Conservation (phyloP, 1,284 basidiomycete genomes). For the Microbotryum intermedium region DNA sequence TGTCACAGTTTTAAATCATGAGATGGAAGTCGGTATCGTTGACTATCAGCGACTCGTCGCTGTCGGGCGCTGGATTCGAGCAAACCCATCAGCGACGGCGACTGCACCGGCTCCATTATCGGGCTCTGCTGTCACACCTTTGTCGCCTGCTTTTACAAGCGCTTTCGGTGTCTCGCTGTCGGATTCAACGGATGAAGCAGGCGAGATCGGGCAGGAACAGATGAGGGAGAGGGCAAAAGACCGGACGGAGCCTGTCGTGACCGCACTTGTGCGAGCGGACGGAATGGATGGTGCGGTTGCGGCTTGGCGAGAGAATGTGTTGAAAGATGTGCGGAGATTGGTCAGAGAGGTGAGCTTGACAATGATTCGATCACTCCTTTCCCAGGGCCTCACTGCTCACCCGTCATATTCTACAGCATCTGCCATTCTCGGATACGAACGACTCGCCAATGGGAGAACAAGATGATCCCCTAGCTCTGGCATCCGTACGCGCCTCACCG, state of each 20-base stretch:
- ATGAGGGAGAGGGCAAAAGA: conserved; percentile 33
- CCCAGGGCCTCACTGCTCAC: neutral
- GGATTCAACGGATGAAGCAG: neutral
- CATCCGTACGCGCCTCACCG: conserved; percentile 3
- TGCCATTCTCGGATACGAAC: conserved; percentile 8
- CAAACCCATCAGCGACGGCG: too few relatives aligned
- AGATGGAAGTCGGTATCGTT: conserved; percentile 45
- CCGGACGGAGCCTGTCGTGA: conserved; percentile 53
- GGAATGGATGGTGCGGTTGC: conserved; percentile 59
- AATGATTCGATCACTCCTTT: neutral
- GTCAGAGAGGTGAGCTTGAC: conserved; percentile 44
- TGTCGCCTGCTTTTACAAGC: neutral
- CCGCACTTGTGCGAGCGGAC: conserved; percentile 65
- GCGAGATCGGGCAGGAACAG: conserved; percentile 37
- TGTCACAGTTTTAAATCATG: conserved; percentile 57
- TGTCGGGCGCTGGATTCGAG: too few relatives aligned
- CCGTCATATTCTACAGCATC: conserved; percentile 1
- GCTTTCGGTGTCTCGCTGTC: too few relatives aligned
- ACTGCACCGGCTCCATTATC: neutral
- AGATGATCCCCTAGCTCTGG: conserved; percentile 23
- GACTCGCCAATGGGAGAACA: conserved; percentile 16
- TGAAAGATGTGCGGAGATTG: conserved; percentile 56
- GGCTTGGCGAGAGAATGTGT: conserved; percentile 68
- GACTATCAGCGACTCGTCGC: conserved; percentile 1
- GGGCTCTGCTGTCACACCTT: neutral